A percentile compares a stretch with the other conserved stretches of the same genome.
Evolutionary conservation across 345 rosid species (phyloP).

Genomic region (Citropsis articulata): DNA sequence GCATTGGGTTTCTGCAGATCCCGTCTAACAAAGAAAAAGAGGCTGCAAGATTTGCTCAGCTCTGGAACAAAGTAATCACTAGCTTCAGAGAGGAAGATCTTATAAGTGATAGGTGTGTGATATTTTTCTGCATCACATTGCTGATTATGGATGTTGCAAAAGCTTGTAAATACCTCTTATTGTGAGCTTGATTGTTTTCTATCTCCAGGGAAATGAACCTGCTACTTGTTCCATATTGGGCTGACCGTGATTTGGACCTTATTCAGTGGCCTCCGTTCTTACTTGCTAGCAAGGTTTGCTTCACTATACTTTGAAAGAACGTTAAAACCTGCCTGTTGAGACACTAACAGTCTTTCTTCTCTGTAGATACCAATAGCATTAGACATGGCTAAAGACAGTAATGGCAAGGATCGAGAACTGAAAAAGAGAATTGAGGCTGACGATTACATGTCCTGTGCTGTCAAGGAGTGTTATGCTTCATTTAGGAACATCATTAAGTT

Average conservation of each 20-base stretch:
- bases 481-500: slow-evolving; percentile 68
- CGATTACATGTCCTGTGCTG: slow-evolving; percentile 87
- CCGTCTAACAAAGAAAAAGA: slow-evolving; percentile 64
- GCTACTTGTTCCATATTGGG: slow-evolving; percentile 99
- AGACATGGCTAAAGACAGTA: slow-evolving; percentile 99
- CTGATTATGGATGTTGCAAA: not conserved
- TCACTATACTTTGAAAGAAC: slow-evolving; percentile 8
- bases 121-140: slow-evolving; percentile 7
- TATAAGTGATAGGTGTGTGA: slow-evolving; percentile 63
- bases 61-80: slow-evolving; percentile 95
- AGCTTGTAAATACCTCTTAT: not conserved
- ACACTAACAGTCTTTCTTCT: slow-evolving; percentile 14
- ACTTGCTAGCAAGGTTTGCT: slow-evolving; percentile 92
- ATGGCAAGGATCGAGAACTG: slow-evolving; percentile 88
- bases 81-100: slow-evolving; percentile 98
- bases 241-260: slow-evolving; percentile 83
- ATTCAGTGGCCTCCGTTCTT: slow-evolving; percentile 99
- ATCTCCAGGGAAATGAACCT: slow-evolving; percentile 87
- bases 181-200: slow-evolving; percentile 18
- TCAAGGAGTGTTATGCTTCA: slow-evolving; percentile 93
- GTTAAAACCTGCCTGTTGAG: slow-evolving; percentile 1
- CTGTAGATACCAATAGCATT: slow-evolving; percentile 91
- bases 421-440: slow-evolving; percentile 74
- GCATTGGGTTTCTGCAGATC: slow-evolving; percentile 39
- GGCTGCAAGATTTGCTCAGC: slow-evolving; percentile 94